Evolutionary conservation across 2,329 filamentous ascomycete genomes (phyloP).

Genomic region (Cercospora sp.): DNA sequence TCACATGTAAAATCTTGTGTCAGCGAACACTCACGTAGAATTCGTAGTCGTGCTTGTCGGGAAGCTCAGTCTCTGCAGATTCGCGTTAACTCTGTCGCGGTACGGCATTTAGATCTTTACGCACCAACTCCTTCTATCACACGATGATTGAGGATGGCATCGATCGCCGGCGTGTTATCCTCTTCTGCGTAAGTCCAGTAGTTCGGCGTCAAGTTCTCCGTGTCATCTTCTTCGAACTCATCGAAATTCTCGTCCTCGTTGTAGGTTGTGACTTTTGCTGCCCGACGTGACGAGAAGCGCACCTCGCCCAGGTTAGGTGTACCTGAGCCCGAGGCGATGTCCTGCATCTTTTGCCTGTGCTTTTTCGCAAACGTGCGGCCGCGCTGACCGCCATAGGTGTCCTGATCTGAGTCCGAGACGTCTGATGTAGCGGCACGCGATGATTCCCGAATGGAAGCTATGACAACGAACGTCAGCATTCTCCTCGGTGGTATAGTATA

Average conservation of each 20-base stretch:
- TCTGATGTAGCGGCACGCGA: conserved; percentile 51
- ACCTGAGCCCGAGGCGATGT: conserved; percentile 57
- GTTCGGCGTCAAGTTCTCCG: conserved; percentile 66
- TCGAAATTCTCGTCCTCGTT: conserved; percentile 66
- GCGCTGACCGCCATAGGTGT: conserved; percentile 74
- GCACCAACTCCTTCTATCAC: conserved; percentile 63
- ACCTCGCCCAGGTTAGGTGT: conserved; percentile 73
- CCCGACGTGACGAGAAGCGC: conserved; percentile 85
- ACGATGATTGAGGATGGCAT: conserved; percentile 85
- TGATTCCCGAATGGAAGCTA: conserved; percentile 35
- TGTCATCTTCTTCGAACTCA: conserved; percentile 61
- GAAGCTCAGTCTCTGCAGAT: conserved; percentile 38
- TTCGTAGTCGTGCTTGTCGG: conserved; percentile 76
- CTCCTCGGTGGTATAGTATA: conserved; percentile 38
- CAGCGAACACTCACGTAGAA: conserved; percentile 55
- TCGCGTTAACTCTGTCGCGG: not conserved
- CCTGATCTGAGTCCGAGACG: conserved; percentile 56
- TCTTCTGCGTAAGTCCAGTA: conserved; percentile 71
- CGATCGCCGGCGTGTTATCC: conserved; percentile 81
- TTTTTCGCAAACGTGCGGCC: conserved; percentile 69
- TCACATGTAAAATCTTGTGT: not conserved
- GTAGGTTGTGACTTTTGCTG: conserved; percentile 70
- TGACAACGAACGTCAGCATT: conserved; percentile 5
- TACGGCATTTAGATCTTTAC: conserved; percentile 6
- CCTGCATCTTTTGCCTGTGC: conserved; percentile 68